These are phyloP conservation scores for Chamaenerion angustifolium DNA, from an alignment of 345 rosid species.

Conservation along the genomic window DNA sequence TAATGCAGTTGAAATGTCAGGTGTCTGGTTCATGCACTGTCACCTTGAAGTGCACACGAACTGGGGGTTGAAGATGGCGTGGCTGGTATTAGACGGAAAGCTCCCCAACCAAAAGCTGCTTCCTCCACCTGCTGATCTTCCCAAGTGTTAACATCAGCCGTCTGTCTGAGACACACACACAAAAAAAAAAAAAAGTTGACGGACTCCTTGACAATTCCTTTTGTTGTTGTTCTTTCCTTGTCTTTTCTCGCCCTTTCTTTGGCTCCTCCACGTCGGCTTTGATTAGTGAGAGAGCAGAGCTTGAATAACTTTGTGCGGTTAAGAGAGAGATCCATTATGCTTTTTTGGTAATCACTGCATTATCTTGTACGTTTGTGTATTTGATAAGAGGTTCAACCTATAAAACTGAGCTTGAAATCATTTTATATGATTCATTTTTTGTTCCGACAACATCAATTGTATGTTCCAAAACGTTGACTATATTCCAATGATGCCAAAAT, in stretches of 20 bases:
- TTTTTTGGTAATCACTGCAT: background rate
- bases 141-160: conserved; percentile 28
- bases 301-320: conserved; percentile 1
- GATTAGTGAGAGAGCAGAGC: background rate
- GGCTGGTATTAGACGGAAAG: conserved; percentile 59
- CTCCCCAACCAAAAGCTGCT: conserved; percentile 47
- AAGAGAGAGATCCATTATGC: too few relatives aligned
- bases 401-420: too few relatives aligned
- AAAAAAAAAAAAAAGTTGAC: background rate
- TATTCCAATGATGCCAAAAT: too few relatives aligned
- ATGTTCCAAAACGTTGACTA: too few relatives aligned
- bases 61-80: conserved; percentile 67
- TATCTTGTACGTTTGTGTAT: too few relatives aligned
- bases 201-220: conserved; percentile 6
- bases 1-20: too few relatives aligned
- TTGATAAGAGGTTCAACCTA: too few relatives aligned
- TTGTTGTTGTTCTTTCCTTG: background rate
- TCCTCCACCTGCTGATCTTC: conserved; percentile 63
- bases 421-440: too few relatives aligned
- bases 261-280: background rate
- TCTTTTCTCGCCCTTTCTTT: background rate
- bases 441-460: too few relatives aligned
- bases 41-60: conserved; percentile 69
- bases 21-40: conserved; percentile 70
- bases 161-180: too few relatives aligned